Percentiles rank a stretch among this genome's conserved stretches.
These are phyloP conservation scores for Margaritispora aquatica DNA, from an alignment of 495 filamentous ascomycete genomes.

Conservation along the genomic window DNA sequence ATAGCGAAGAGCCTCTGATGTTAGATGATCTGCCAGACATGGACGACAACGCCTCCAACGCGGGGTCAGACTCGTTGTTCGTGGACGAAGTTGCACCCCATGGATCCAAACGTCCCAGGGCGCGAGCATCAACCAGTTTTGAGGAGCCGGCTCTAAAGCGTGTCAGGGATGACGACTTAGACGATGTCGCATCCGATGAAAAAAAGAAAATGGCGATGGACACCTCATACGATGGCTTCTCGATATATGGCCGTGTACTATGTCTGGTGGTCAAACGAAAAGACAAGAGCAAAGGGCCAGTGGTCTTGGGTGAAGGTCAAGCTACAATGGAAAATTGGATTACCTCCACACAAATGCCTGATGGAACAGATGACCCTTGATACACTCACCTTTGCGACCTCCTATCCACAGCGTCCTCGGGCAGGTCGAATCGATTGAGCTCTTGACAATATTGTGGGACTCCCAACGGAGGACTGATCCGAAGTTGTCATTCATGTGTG, in stretches of 20 bases:
- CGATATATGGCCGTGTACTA: conserved; percentile 85
- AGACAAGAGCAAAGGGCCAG: conserved; percentile 33
- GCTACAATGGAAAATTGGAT: conserved; percentile 95
- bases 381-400: not conserved
- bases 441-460: not conserved
- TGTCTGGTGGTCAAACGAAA: conserved; percentile 83
- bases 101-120: conserved; percentile 21
- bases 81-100: conserved; percentile 21
- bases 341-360: conserved; percentile 57
- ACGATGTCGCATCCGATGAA: conserved; percentile 52
- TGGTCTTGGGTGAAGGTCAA: conserved; percentile 44
- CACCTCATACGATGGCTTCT: conserved; percentile 90
- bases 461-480: not conserved
- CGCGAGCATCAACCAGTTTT: conserved; percentile 9
- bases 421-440: not conserved
- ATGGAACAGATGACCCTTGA: conserved; percentile 9
- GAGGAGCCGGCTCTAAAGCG: conserved; percentile 39
- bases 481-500: not conserved
- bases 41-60: conserved; percentile 5
- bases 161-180: conserved; percentile 28
- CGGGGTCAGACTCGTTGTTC: conserved; percentile 18
- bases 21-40: conserved; percentile 38
- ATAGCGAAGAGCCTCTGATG: conserved; percentile 31
- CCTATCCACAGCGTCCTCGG: too few species aligned
- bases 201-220: conserved; percentile 83